Evolutionary conservation across 257 asterid genomes (phyloP), one percentile per base, ranked within the genome.

Genomic region (Nemophila menziesii): DNA sequence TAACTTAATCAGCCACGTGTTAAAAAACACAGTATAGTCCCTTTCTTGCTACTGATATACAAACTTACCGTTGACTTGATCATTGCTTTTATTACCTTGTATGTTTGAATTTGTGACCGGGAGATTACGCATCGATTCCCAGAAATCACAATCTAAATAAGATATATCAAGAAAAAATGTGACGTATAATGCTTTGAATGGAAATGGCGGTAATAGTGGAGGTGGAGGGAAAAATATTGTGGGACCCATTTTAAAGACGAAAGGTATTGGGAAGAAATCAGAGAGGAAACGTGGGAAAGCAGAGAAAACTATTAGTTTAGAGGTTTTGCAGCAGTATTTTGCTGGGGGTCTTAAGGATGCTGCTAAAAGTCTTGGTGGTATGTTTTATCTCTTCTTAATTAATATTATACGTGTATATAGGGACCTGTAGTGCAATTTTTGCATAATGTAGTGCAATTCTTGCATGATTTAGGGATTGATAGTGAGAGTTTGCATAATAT

Each of bases 311-410:
- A 86, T 86, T 37, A 86, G 93, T 65, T 73, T 86, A 56, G 93
- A 82, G 44, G 94, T 82, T 60, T 75, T 86, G 62, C 92, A 86
- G 56, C 97, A 82, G 52, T 75, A 86, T 63, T 86, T 86, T 54
- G 71, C 93, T 20, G 93, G 97, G 60, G 79, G 94, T 51, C 93
- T 86, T 2, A 82, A 79, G 80, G 93, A 82, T 64, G 94, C 94
- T 36, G 97, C 97, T 0, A 82, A 74, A 74, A 82, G 85, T 58
- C 94, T 86, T 55, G 97, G 97, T 22, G 97, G 97, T 86, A 68
- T 48, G 79, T n/a, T n/a, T n/a, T n/a, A n/a, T n/a, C n/a, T n/a
- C n/a, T n/a, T n/a, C n/a, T n/a, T n/a, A n/a, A n/a, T n/a, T n/a
- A n/a, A n/a, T n/a, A n/a, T n/a, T n/a, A n/a, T n/a, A n/a, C n/a